phyloP scores from a whole-genome alignment of 805 yeast genomes.

The Tetrapisispora namnaoensis region DNA sequence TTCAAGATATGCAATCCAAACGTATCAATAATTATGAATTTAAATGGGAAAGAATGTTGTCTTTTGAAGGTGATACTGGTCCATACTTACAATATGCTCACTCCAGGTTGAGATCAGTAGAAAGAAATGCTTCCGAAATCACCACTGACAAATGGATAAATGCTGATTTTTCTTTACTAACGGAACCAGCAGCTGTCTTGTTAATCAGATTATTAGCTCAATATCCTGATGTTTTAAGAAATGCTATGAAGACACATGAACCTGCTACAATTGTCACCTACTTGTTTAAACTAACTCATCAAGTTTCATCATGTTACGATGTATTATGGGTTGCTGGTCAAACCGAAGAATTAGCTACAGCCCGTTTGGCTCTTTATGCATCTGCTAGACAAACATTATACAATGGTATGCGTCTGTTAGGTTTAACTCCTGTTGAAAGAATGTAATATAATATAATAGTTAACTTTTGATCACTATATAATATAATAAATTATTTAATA shows the following conservation, averaged over 20 bases:
- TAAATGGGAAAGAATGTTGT: constrained; percentile 96
- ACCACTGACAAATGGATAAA: constrained; percentile 32
- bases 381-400: constrained; percentile 81
- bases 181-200: constrained; percentile 60
- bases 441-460: constrained; percentile 46
- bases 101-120: constrained; percentile 89
- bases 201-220: constrained; percentile 73
- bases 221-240: constrained; percentile 82
- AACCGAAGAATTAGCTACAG: constrained; percentile 71
- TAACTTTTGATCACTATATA: neutral
- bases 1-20: constrained; percentile 97
- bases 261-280: constrained; percentile 93
- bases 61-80: constrained; percentile 99
- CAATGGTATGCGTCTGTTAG: constrained; percentile 84
- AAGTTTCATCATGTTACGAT: constrained; percentile 93
- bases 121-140: constrained; percentile 62
- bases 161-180: constrained; percentile 53
- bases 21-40: constrained; percentile 93
- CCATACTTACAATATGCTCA: constrained; percentile 98
- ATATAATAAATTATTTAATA: neutral
- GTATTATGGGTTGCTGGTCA: constrained; percentile 96
- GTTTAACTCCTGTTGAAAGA: constrained; percentile 97
- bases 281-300: constrained; percentile 83
- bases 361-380: constrained; percentile 84
- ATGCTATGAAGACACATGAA: constrained; percentile 75